Conservation (phyloP, 2,329 filamentous ascomycete genomes). For the Aspergillus pseudonomiae region DNA sequence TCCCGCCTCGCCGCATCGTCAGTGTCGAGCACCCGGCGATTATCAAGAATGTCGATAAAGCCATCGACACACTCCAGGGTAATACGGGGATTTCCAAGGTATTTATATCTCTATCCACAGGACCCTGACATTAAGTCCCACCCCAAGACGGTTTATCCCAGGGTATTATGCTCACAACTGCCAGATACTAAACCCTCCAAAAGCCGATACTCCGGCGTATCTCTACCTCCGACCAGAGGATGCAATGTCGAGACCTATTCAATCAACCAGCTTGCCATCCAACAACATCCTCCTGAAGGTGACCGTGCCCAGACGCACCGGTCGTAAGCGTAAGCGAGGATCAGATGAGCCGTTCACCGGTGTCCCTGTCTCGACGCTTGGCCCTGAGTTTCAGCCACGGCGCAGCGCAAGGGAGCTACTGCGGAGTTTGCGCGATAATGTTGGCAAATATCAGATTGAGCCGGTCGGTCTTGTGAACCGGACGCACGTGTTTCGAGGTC, state of each 20-base stretch:
- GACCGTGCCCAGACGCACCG: conserved; percentile 82
- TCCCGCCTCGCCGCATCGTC: conserved; percentile 58
- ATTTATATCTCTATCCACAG: conserved; percentile 5
- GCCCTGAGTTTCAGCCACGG: conserved; percentile 18
- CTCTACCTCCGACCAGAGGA: conserved; percentile 81
- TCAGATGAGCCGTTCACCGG: conserved; percentile 66
- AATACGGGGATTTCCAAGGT: conserved; percentile 58
- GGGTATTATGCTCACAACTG: conserved; percentile 8
- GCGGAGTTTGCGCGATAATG: conserved; percentile 69
- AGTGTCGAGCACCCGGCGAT: conserved; percentile 70
- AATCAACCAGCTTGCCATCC: conserved; percentile 73
- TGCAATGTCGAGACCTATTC: conserved; percentile 74
- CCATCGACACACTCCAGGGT: conserved; percentile 64
- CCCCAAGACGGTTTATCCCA: background rate
- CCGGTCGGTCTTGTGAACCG: conserved; percentile 73
- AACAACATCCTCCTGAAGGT: conserved; percentile 87
- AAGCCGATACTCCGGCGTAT: conserved; percentile 57
- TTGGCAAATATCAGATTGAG: conserved; percentile 66
- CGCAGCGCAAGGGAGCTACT: conserved; percentile 31
- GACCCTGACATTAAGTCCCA: background rate
- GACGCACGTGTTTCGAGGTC: conserved; percentile 82
- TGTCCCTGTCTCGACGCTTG: conserved; percentile 37
- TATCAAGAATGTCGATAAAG: conserved; percentile 66
- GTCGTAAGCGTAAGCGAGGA: conserved; percentile 82
- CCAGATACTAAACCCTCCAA: conserved; percentile 50